These are phyloP conservation scores for Fusarium papillatum DNA, from an alignment of 2,329 filamentous ascomycete genomes.

Conservation along the genomic window DNA sequence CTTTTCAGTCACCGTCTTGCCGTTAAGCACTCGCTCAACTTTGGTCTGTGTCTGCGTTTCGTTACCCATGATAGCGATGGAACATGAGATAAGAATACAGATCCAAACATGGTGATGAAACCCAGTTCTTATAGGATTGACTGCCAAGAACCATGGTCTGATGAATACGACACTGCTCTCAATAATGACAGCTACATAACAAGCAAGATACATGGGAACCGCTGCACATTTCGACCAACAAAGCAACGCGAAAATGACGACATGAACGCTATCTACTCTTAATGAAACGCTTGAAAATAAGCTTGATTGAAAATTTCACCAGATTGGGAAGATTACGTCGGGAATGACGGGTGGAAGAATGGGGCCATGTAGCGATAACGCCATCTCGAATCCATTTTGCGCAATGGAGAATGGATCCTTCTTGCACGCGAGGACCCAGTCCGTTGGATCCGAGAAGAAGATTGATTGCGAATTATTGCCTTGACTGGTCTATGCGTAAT, in stretches of 20 bases:
- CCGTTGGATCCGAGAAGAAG: not conserved
- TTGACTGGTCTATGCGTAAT: not conserved
- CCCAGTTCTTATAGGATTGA: not conserved
- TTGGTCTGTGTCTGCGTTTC: not conserved
- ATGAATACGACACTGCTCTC: not conserved
- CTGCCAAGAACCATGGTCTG: not conserved
- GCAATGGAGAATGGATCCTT: not conserved
- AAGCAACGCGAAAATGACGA: not conserved
- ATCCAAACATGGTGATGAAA: not conserved
- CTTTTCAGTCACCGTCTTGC: constrained; percentile 26
- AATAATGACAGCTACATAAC: not conserved
- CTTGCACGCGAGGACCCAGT: not conserved
- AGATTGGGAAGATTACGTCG: not conserved
- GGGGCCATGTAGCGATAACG: not conserved
- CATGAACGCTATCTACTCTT: constrained; percentile 4
- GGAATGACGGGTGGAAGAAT: not conserved
- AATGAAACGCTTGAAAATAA: not conserved
- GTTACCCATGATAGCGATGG: constrained; percentile 1
- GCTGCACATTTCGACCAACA: not conserved
- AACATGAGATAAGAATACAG: not conserved
- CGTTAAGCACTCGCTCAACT: not conserved
- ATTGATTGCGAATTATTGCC: not conserved
- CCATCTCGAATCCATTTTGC: not conserved
- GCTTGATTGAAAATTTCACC: not conserved
- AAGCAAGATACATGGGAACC: not conserved